phyloP scores from a whole-genome alignment of 2,329 filamentous ascomycete species.

The Penicillium crustosum region DNA sequence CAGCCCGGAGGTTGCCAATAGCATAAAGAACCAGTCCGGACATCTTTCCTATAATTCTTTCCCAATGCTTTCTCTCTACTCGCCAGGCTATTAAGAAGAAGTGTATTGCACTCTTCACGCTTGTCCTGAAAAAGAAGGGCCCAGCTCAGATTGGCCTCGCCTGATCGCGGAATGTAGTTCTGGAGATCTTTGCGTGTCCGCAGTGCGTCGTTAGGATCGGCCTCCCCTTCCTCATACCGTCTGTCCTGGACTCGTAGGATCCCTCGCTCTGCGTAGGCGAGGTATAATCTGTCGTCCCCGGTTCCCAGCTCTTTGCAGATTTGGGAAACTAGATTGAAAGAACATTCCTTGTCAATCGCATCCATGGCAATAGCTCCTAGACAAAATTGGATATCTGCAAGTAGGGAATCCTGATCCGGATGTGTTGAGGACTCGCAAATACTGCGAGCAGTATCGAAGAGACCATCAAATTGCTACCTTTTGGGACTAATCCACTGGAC shows the following conservation, averaged over 20 bases:
- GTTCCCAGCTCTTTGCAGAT: conserved; percentile 16
- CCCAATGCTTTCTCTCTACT: conserved; percentile 23
- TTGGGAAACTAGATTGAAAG: conserved; percentile 18
- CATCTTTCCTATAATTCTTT: conserved; percentile 21
- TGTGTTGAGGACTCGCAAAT: conserved; percentile 24
- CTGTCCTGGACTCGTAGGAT: not conserved
- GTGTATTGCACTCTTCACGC: conserved; percentile 8
- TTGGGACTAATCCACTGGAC: conserved; percentile 20
- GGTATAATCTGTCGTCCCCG: conserved; percentile 20
- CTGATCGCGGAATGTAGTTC: not conserved
- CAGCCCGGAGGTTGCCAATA: not conserved
- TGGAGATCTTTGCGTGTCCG: not conserved
- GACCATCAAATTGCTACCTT: conserved; percentile 22
- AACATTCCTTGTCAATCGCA: conserved; percentile 22
- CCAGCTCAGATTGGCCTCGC: not conserved
- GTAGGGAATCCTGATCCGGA: conserved; percentile 20
- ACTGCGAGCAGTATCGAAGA: conserved; percentile 24
- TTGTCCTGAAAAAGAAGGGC: not conserved
- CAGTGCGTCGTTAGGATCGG: not conserved
- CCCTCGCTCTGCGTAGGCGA: conserved; percentile 18
- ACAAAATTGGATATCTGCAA: conserved; percentile 25
- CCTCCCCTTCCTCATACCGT: not conserved
- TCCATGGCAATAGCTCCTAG: conserved; percentile 24
- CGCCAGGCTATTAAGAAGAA: conserved; percentile 23
- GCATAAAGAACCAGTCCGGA: conserved; percentile 2